A percentile compares a stretch with the other conserved stretches of the same genome.
Evolutionary conservation across 2,329 filamentous ascomycete species (phyloP).

Genomic region (Drechslerella dactyloides): DNA sequence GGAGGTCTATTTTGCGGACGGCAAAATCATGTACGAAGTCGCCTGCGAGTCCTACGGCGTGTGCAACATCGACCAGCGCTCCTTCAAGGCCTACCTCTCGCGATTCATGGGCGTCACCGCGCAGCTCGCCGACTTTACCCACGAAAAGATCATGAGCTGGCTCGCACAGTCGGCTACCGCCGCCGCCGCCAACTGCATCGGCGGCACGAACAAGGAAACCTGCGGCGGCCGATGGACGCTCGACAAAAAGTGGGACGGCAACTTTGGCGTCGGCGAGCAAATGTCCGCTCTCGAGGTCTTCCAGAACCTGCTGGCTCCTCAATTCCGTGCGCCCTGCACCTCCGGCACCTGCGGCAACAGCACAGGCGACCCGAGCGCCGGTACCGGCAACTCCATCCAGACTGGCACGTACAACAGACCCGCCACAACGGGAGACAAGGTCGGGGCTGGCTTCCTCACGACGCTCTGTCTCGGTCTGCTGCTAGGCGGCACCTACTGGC

Average conservation of each 20-base stretch:
- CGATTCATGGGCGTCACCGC: slow-evolving; percentile 69
- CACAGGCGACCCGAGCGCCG: slow-evolving; percentile 57
- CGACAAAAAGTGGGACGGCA: slow-evolving; percentile 63
- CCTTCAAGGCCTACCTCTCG: slow-evolving; percentile 74
- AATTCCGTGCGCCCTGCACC: slow-evolving; percentile 61
- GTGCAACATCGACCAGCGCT: slow-evolving; percentile 75
- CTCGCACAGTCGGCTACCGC: slow-evolving; percentile 66
- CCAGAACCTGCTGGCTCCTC: slow-evolving; percentile 66
- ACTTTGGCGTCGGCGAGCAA: slow-evolving; percentile 71
- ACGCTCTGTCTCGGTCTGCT: slow-evolving; percentile 65
- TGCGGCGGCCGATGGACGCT: slow-evolving; percentile 70
- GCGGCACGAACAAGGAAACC: slow-evolving; percentile 65
- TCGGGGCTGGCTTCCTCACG: slow-evolving; percentile 72
- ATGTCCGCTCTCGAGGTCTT: slow-evolving; percentile 73
- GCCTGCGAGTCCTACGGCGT: slow-evolving; percentile 68
- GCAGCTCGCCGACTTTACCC: slow-evolving; percentile 68
- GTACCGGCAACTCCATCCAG: slow-evolving; percentile 58
- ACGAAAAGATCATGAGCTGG: slow-evolving; percentile 65
- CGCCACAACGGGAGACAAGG: slow-evolving; percentile 69
- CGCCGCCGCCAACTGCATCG: slow-evolving; percentile 69
- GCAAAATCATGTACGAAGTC: slow-evolving; percentile 69
- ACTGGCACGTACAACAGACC: slow-evolving; percentile 56
- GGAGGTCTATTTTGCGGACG: slow-evolving; percentile 48
- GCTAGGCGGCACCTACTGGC: slow-evolving; percentile 65
- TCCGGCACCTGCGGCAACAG: slow-evolving; percentile 67